These are phyloP conservation scores for Nidularia sp. DNA, from an alignment of 768 basidiomycete genomes.

Conservation along the genomic window DNA sequence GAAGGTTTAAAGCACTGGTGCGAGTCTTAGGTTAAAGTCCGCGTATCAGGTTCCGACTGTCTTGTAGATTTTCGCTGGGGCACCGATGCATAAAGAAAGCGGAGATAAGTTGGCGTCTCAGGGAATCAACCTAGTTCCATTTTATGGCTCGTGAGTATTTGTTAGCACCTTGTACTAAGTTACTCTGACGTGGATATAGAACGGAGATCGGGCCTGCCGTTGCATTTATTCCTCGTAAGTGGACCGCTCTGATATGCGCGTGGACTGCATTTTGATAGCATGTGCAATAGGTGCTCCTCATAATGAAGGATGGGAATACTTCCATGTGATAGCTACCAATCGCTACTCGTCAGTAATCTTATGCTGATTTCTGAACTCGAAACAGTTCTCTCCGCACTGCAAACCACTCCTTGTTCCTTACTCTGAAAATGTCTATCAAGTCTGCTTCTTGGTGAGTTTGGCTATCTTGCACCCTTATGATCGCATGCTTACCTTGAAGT, in stretches of 20 bases:
- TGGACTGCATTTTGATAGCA: not conserved
- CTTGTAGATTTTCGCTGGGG: slow-evolving; percentile 12
- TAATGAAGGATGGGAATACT: slow-evolving; percentile 12
- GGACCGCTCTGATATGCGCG: not conserved
- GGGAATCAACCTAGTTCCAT: slow-evolving; percentile 10
- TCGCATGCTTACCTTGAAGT: slow-evolving; percentile 4
- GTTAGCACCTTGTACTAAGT: not conserved
- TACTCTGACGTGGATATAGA: not conserved
- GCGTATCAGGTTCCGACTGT: not conserved
- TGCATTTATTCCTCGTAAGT: slow-evolving; percentile 5
- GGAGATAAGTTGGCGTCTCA: slow-evolving; percentile 9
- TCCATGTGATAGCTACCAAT: slow-evolving; percentile 2
- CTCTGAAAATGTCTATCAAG: slow-evolving; percentile 3
- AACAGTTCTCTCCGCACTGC: slow-evolving; percentile 2
- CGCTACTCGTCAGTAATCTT: too few relatives aligned
- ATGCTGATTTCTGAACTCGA: not conserved
- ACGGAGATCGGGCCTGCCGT: slow-evolving; percentile 9
- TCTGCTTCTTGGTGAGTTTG: slow-evolving; percentile 1
- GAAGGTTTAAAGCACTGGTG: slow-evolving; percentile 9
- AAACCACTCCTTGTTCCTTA: not conserved
- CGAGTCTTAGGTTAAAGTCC: not conserved
- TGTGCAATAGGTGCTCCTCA: slow-evolving; percentile 1
- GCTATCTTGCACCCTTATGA: not conserved
- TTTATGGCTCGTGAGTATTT: slow-evolving; percentile 14
- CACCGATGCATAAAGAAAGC: slow-evolving; percentile 10